These are phyloP conservation scores for Neoboletus subvelutipes DNA, from an alignment of 768 basidiomycete genomes.

Conservation along the genomic window DNA sequence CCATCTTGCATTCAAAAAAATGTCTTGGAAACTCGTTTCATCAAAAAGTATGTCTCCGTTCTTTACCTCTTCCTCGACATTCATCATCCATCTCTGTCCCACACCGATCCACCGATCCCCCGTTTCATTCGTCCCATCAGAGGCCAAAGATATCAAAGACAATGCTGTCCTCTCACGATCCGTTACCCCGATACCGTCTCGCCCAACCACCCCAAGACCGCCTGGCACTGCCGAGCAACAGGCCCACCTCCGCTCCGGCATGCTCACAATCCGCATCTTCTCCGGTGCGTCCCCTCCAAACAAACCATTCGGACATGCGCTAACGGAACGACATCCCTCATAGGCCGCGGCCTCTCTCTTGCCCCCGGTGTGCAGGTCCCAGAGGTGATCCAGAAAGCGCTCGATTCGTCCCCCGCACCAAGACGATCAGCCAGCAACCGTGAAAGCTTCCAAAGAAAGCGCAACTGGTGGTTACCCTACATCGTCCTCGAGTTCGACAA, in stretches of 20 bases:
- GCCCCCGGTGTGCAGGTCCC: constrained; percentile 79
- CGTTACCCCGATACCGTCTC: constrained; percentile 76
- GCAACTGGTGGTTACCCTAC: constrained; percentile 94
- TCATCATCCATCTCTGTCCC: background rate
- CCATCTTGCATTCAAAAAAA: constrained; percentile 19
- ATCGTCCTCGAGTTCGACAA: constrained; percentile 98
- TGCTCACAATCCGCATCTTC: constrained; percentile 95
- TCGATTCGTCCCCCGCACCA: constrained; percentile 56
- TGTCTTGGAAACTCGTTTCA: constrained; percentile 59
- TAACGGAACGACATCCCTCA: background rate
- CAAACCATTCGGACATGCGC: constrained; percentile 7
- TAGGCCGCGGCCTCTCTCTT: constrained; percentile 79
- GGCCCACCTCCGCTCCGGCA: constrained; percentile 74
- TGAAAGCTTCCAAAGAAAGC: constrained; percentile 90
- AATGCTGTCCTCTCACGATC: constrained; percentile 74
- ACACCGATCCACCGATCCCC: constrained; percentile 8
- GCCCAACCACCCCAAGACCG: constrained; percentile 75
- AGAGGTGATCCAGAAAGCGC: constrained; percentile 78
- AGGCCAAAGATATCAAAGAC: constrained; percentile 69
- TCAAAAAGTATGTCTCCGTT: constrained; percentile 32
- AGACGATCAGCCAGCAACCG: constrained; percentile 69
- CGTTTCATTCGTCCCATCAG: constrained; percentile 33
- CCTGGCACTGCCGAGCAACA: constrained; percentile 46
- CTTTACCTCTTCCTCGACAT: background rate
- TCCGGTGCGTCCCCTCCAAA: constrained; percentile 56